Evolutionary conservation across 1,139 yeast genomes (phyloP).

Genomic region (Geotrichum histeridarum): DNA sequence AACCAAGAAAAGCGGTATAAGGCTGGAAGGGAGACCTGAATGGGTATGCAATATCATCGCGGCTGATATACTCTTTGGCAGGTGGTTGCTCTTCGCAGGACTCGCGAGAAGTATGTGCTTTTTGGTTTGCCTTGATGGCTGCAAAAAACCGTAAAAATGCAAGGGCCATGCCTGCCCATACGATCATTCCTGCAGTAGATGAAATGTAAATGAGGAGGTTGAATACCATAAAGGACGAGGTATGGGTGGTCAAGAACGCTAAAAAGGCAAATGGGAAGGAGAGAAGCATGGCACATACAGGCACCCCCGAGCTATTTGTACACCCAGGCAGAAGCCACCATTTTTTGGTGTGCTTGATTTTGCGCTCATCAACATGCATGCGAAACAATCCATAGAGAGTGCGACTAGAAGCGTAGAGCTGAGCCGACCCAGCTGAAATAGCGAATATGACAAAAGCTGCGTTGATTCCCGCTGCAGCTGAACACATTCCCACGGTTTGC

Average conservation of each 20-base stretch:
- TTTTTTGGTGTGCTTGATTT: slow-evolving; percentile 48
- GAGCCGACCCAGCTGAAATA: slow-evolving; percentile 70
- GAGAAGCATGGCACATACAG: slow-evolving; percentile 61
- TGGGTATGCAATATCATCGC: slow-evolving; percentile 49
- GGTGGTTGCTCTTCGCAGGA: background rate
- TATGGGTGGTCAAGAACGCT: slow-evolving; percentile 55
- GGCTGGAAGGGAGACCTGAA: slow-evolving; percentile 77
- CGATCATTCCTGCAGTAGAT: slow-evolving; percentile 65
- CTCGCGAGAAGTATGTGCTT: slow-evolving; percentile 43
- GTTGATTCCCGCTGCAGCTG: slow-evolving; percentile 56
- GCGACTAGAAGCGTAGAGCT: slow-evolving; percentile 71
- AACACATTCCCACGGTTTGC: slow-evolving; percentile 62
- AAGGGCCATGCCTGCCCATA: slow-evolving; percentile 79
- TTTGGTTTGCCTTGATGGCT: slow-evolving; percentile 47
- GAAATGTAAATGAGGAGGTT: slow-evolving; percentile 59
- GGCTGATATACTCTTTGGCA: slow-evolving; percentile 26
- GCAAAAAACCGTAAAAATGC: slow-evolving; percentile 65
- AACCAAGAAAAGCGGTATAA: slow-evolving; percentile 62
- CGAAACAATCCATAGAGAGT: slow-evolving; percentile 69
- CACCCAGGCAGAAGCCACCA: slow-evolving; percentile 58
- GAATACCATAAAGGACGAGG: slow-evolving; percentile 59
- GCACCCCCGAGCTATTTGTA: slow-evolving; percentile 65
- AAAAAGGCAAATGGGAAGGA: slow-evolving; percentile 58
- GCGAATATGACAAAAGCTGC: slow-evolving; percentile 71
- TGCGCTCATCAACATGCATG: slow-evolving; percentile 14